Evolutionary conservation across 106 monocot species (phyloP).

Genomic region (Allium sativum): DNA sequence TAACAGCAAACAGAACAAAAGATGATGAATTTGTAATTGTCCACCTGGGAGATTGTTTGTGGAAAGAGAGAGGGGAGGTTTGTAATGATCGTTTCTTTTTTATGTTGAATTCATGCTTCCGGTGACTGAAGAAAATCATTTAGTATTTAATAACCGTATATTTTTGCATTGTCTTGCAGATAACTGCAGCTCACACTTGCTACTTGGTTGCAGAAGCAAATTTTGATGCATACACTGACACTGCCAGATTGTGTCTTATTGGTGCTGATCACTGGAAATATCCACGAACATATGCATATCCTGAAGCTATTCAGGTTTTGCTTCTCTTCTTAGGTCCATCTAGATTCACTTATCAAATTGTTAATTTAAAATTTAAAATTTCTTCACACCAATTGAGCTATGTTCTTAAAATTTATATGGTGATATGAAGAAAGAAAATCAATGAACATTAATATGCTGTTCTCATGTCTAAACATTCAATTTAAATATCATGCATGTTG

Average conservation of each 20-base stretch:
- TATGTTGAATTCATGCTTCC: background rate
- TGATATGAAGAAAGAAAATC: too few relatives aligned
- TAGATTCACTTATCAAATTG: too few relatives aligned
- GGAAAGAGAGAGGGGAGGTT: conserved; percentile 92
- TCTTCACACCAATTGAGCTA: too few relatives aligned
- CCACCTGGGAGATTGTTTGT: conserved; percentile 90
- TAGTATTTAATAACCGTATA: background rate
- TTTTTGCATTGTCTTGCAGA: conserved; percentile 29
- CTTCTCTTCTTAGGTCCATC: background rate
- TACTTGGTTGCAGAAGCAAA: conserved; percentile 88
- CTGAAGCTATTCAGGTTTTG: conserved; percentile 82
- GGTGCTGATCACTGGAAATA: conserved; percentile 90
- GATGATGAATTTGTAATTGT: conserved; percentile 77
- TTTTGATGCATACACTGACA: conserved; percentile 67
- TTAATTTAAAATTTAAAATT: too few relatives aligned
- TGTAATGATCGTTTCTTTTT: background rate
- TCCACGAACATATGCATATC: conserved; percentile 28
- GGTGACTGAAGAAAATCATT: too few relatives aligned
- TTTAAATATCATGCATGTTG: too few relatives aligned
- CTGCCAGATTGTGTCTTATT: conserved; percentile 74
- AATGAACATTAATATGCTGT: too few relatives aligned
- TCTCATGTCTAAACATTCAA: too few relatives aligned
- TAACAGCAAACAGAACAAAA: conserved; percentile 85
- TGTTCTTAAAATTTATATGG: too few relatives aligned
- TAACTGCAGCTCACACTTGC: conserved; percentile 80